phyloP scores from a whole-genome alignment of 116 monocot species.

The Papilionanthe hybrid region DNA sequence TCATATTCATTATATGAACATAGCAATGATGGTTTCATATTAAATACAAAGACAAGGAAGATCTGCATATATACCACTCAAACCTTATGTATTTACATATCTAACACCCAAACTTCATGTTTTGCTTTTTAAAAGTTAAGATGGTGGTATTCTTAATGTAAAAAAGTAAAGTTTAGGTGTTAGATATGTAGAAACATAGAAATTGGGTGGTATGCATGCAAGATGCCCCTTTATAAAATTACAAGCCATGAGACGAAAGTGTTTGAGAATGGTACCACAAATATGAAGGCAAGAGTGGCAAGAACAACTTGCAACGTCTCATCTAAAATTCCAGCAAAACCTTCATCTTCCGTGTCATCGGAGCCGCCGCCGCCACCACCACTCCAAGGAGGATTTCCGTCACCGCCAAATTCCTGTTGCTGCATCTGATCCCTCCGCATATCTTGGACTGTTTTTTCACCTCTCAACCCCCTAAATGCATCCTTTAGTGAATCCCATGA shows the following conservation, averaged over 20 bases:
- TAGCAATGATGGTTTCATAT: too few relatives aligned
- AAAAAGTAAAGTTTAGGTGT: too few relatives aligned
- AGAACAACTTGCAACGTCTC: slow-evolving; percentile 63
- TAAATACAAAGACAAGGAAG: too few relatives aligned
- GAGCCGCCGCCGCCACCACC: slow-evolving; percentile 28
- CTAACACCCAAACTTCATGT: too few relatives aligned
- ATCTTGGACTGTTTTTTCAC: slow-evolving; percentile 39
- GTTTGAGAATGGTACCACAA: slow-evolving; percentile 35
- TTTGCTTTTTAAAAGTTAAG: too few relatives aligned
- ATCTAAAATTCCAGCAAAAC: slow-evolving; percentile 33
- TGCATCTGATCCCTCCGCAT: slow-evolving; percentile 45
- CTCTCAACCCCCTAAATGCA: slow-evolving; percentile 34
- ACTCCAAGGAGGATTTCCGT: slow-evolving; percentile 19
- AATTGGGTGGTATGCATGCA: not conserved
- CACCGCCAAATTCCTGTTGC: slow-evolving; percentile 32
- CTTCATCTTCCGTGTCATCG: slow-evolving; percentile 40
- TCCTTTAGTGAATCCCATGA: slow-evolving; percentile 66
- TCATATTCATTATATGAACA: too few relatives aligned
- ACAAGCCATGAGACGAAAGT: not conserved
- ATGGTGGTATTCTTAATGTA: too few relatives aligned
- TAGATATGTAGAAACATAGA: too few relatives aligned
- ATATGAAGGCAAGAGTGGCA: slow-evolving; percentile 49
- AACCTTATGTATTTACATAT: too few relatives aligned
- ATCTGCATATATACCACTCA: too few relatives aligned
- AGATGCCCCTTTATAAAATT: not conserved